phyloP scores from a whole-genome alignment of 2,329 filamentous ascomycete species.

The Chrysosporium keratinophilum region DNA sequence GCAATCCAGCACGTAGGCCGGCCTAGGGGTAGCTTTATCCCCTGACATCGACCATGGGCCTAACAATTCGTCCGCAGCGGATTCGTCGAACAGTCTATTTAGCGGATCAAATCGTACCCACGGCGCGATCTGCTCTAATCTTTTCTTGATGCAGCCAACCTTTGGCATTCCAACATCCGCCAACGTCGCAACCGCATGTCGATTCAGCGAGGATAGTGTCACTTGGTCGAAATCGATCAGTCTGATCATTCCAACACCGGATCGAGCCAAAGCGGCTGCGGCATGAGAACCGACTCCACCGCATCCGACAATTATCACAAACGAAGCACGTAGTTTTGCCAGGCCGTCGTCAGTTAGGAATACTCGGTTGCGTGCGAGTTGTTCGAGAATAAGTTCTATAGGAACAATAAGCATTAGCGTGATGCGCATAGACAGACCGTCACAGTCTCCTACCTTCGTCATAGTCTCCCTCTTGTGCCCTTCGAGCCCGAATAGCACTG shows the following conservation, averaged over 20 bases:
- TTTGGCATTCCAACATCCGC: conserved; percentile 90
- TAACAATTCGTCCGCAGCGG: conserved; percentile 56
- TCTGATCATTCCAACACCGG: conserved; percentile 76
- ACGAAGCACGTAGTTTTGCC: conserved; percentile 64
- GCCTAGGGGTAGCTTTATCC: conserved; percentile 40
- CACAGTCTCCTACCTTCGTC: conserved; percentile 44
- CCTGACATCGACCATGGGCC: conserved; percentile 50
- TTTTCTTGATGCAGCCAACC: conserved; percentile 68
- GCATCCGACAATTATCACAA: conserved; percentile 82
- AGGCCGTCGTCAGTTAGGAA: conserved; percentile 80
- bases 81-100: conserved; percentile 69
- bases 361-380: conserved; percentile 82
- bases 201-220: conserved; percentile 81
- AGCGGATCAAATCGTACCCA: conserved; percentile 85
- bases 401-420: conserved; percentile 10
- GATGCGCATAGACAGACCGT: not conserved
- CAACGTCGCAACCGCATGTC: conserved; percentile 90
- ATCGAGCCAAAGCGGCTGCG: conserved; percentile 71
- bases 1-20: conserved; percentile 88
- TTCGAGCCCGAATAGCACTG: conserved; percentile 47
- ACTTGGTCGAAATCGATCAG: conserved; percentile 98
- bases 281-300: conserved; percentile 94
- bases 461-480: conserved; percentile 54
- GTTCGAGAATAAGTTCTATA: conserved; percentile 81
- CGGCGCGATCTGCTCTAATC: conserved; percentile 75